These are phyloP conservation scores for Venturia asperata DNA, from an alignment of 2,329 filamentous ascomycete species.

Conservation along the genomic window DNA sequence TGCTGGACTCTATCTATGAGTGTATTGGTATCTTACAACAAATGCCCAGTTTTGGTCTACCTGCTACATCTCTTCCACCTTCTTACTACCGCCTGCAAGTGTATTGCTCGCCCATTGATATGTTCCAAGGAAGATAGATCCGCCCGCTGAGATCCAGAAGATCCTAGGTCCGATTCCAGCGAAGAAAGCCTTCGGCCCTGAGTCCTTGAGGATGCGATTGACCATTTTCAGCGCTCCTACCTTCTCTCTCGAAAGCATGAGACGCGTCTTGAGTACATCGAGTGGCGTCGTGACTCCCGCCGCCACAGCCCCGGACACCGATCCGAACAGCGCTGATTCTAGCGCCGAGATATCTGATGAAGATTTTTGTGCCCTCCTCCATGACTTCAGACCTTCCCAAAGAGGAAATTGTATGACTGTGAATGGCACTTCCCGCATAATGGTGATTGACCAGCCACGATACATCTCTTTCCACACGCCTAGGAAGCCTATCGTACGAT, in stretches of 20 bases:
- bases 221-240: constrained; percentile 55
- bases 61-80: neutral
- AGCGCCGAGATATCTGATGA: constrained; percentile 51
- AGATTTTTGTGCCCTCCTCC: constrained; percentile 41
- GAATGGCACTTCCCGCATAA: constrained; percentile 94
- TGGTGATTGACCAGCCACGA: constrained; percentile 83
- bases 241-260: constrained; percentile 77
- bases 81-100: constrained; percentile 9
- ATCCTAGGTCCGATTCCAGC: constrained; percentile 73
- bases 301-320: constrained; percentile 73
- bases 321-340: constrained; percentile 81
- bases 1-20: neutral
- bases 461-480: constrained; percentile 79
- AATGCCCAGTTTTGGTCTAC: neutral
- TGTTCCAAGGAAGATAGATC: constrained; percentile 87
- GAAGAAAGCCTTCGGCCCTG: constrained; percentile 64
- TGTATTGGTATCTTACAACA: constrained; percentile 11
- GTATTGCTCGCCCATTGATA: constrained; percentile 81
- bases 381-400: constrained; percentile 87
- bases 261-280: constrained; percentile 91
- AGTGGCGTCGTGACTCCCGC: constrained; percentile 86
- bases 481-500: constrained; percentile 35
- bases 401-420: constrained; percentile 95
- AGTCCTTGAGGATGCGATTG: constrained; percentile 54
- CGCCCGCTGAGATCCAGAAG: constrained; percentile 91